Evolutionary conservation across 805 yeast genomes (phyloP).

Genomic region (Starmerella apis): DNA sequence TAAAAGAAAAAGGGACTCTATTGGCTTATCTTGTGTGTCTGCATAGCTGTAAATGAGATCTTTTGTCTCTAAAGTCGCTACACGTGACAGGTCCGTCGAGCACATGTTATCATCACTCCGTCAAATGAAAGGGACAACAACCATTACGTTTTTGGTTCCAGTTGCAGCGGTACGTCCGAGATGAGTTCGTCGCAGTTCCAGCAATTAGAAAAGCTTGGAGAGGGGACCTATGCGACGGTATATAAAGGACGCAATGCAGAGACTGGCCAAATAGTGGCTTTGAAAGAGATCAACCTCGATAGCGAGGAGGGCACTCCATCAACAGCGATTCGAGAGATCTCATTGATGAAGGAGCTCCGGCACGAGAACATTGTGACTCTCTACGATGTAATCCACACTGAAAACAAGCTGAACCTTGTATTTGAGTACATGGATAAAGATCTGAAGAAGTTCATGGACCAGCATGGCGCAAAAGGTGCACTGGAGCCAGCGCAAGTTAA

Average conservation of each 20-base stretch:
- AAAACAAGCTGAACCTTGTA: conserved; percentile 85
- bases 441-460: conserved; percentile 88
- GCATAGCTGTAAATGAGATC: no score
- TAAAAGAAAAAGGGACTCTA: no score
- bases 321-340: conserved; percentile 93
- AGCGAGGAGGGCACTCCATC: conserved; percentile 98
- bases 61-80: no score
- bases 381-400: conserved; percentile 93
- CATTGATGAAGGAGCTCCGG: conserved; percentile 85
- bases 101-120: conserved; percentile 8
- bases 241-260: conserved; percentile 83
- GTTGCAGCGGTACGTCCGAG: neutral
- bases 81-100: neutral
- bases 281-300: conserved; percentile 88
- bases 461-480: conserved; percentile 65
- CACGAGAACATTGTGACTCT: conserved; percentile 87
- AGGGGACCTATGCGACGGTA: conserved; percentile 97
- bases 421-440: conserved; percentile 91
- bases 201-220: conserved; percentile 66
- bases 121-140: neutral
- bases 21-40: no score
- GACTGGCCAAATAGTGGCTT: conserved; percentile 82
- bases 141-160: neutral
- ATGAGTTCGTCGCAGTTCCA: conserved; percentile 30
- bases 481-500: conserved; percentile 64